phyloP scores from a whole-genome alignment of 768 basidiomycete genomes.

The Heimioporus sp. region DNA sequence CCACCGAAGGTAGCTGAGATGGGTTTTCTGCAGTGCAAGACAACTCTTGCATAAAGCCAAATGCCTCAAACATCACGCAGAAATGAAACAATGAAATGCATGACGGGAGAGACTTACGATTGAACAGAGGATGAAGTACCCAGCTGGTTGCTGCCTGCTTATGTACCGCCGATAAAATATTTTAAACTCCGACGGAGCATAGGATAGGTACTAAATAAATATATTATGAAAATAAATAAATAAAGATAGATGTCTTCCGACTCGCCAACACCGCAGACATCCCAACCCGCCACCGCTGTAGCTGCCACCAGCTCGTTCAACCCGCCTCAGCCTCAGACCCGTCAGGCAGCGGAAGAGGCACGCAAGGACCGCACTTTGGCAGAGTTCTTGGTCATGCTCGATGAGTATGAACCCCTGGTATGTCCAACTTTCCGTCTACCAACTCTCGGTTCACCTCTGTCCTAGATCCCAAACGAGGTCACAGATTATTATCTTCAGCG shows the following conservation, averaged over 20 bases:
- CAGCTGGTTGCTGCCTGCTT: constrained; percentile 19
- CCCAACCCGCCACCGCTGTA: constrained; percentile 14
- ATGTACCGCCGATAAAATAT: too few species aligned
- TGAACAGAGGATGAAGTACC: constrained; percentile 5
- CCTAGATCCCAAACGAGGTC: constrained; percentile 93
- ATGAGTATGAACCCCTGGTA: constrained; percentile 95
- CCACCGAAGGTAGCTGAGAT: constrained; percentile 91
- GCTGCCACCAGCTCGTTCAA: constrained; percentile 18
- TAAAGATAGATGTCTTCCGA: constrained; percentile 31
- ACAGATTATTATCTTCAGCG: constrained; percentile 96
- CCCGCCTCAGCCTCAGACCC: constrained; percentile 43
- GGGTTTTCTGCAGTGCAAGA: constrained; percentile 77
- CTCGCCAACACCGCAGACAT: constrained; percentile 29
- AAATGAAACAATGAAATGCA: constrained; percentile 30
- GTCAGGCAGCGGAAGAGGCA: constrained; percentile 76
- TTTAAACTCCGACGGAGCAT: constrained; percentile 34
- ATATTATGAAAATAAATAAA: too few species aligned
- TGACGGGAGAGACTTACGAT: constrained; percentile 27
- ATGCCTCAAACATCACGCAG: constrained; percentile 87
- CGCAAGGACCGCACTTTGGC: constrained; percentile 88
- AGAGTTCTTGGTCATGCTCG: constrained; percentile 93
- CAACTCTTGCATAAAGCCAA: constrained; percentile 76
- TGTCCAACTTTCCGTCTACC: constrained; percentile 19
- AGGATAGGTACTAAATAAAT: too few species aligned
- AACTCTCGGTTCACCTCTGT: not conserved